phyloP scores from a whole-genome alignment of 2,329 filamentous ascomycete genomes.

The Epicoccum nigrum region DNA sequence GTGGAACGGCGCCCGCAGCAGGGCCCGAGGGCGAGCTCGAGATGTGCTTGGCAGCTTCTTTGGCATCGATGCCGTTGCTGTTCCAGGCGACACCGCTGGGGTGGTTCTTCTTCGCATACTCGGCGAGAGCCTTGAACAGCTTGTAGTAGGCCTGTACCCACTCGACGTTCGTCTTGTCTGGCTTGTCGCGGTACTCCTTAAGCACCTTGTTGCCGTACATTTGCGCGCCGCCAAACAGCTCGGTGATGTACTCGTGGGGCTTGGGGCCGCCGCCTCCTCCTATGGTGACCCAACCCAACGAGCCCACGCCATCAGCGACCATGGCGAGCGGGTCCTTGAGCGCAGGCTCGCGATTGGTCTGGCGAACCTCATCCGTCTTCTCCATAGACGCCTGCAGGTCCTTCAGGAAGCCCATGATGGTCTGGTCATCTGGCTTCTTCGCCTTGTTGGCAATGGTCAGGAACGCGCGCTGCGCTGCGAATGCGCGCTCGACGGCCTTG shows the following conservation, averaged over 20 bases:
- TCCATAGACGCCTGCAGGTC: slow-evolving; percentile 85
- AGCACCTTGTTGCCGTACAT: slow-evolving; percentile 95
- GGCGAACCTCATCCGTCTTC: slow-evolving; percentile 79
- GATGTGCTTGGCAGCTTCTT: slow-evolving; percentile 69
- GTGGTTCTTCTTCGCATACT: slow-evolving; percentile 86
- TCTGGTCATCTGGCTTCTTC: slow-evolving; percentile 81
- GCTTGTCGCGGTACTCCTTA: slow-evolving; percentile 85
- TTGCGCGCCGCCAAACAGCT: slow-evolving; percentile 81
- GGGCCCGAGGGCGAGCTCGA: slow-evolving; percentile 50
- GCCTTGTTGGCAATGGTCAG: slow-evolving; percentile 87
- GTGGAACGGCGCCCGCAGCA: slow-evolving; percentile 68
- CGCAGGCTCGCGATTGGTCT: slow-evolving; percentile 76
- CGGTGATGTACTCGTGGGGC: slow-evolving; percentile 83
- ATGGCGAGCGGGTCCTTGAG: slow-evolving; percentile 83
- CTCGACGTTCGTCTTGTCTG: slow-evolving; percentile 74
- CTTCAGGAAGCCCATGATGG: slow-evolving; percentile 79
- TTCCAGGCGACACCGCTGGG: slow-evolving; percentile 86
- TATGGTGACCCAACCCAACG: slow-evolving; percentile 88
- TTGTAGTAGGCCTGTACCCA: slow-evolving; percentile 94
- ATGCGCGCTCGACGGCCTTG: slow-evolving; percentile 67
- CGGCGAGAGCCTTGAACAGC: slow-evolving; percentile 81
- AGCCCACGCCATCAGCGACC: slow-evolving; percentile 87
- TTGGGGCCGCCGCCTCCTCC: slow-evolving; percentile 63
- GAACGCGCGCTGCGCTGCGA: slow-evolving; percentile 85
- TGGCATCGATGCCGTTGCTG: slow-evolving; percentile 72